Base-by-base conservation (phyloP, 106 monocot species). In the Posidonia australis region DNA sequence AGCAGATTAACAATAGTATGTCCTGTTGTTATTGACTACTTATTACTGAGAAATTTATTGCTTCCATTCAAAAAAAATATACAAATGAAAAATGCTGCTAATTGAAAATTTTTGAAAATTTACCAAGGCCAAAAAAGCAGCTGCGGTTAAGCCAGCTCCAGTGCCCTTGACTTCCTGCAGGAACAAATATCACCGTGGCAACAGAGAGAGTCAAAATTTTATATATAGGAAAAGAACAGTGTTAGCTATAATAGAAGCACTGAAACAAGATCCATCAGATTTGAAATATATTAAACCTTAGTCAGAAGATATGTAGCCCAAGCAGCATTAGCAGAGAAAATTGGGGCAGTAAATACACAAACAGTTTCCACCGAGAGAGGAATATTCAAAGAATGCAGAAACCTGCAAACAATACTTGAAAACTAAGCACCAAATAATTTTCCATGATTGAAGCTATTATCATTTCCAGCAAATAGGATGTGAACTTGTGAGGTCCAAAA, bases 301-400 rank as follows among this genome's bases (percentile, higher is more conserved):
- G 96, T 98, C 52, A 98, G 58, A 67, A 98, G 84, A 71, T 83
- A 98, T 48, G 96, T 90, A 58, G 96, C 90, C 96, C 96, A 98
- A 65, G 96, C 81, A 46, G 96, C 96, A 81, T 58, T 70, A 64
- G 96, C 96, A 42, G 96, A 98, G 69, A 98, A 98, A 57, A 98
- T 67, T 32, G 96, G 96, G 69, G 96, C 96, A 44, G 96, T 98
- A 68, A 98, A 98, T 23, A 98, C 90, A 71, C 96, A 98, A 32
- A 91, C 96, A 65, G 96, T 98, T 82, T 98, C 90, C 68, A 98
- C 96, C 13, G 96, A 91, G 3, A 98, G 72, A 64, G 96, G 96
- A 70, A 98, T 91, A 62, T 98, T 98, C 13, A 98, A 67, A 65
- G 82, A 80, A 76, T 98, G 84, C 32, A 90, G 51, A n/a, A 98